phyloP scores from a whole-genome alignment of 2,329 filamentous ascomycete genomes.

The Purpureocillium takamizusanense region DNA sequence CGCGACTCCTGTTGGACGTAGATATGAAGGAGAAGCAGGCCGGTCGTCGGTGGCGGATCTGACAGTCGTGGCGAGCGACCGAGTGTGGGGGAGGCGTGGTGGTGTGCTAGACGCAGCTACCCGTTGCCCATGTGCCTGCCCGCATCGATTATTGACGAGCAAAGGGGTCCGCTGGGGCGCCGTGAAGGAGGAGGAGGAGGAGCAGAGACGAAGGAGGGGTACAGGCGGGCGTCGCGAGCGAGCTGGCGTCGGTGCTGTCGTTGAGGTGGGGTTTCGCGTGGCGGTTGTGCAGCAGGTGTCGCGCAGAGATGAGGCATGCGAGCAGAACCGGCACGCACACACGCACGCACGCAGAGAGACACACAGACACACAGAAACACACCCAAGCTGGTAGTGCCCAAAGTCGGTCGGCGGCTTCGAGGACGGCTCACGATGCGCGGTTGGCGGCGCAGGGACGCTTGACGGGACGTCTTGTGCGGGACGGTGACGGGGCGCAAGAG shows the following conservation, averaged over 20 bases:
- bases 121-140: slow-evolving; percentile 12
- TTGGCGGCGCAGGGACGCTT: too few relatives aligned
- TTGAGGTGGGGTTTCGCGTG: slow-evolving; percentile 1
- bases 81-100: slow-evolving; percentile 2
- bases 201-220: slow-evolving; percentile 4
- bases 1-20: too few relatives aligned
- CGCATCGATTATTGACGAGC: slow-evolving; percentile 5
- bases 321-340: slow-evolving; percentile 10
- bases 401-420: too few relatives aligned
- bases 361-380: slow-evolving; percentile 1
- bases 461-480: too few relatives aligned
- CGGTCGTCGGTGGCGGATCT: too few relatives aligned
- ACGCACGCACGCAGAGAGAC: neutral
- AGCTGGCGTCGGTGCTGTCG: too few relatives aligned
- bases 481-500: slow-evolving; percentile 1
- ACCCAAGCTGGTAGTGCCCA: too few relatives aligned
- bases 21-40: too few relatives aligned
- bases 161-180: neutral
- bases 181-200: slow-evolving; percentile 8
- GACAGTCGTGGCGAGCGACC: neutral
- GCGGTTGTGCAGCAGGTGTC: slow-evolving; percentile 11
- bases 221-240: neutral
- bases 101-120: slow-evolving; percentile 12
- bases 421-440: too few relatives aligned
- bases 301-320: slow-evolving; percentile 26